These are phyloP conservation scores for Nepenthes gracilis DNA, from an alignment of 148 eudicot species.

Conservation along the genomic window DNA sequence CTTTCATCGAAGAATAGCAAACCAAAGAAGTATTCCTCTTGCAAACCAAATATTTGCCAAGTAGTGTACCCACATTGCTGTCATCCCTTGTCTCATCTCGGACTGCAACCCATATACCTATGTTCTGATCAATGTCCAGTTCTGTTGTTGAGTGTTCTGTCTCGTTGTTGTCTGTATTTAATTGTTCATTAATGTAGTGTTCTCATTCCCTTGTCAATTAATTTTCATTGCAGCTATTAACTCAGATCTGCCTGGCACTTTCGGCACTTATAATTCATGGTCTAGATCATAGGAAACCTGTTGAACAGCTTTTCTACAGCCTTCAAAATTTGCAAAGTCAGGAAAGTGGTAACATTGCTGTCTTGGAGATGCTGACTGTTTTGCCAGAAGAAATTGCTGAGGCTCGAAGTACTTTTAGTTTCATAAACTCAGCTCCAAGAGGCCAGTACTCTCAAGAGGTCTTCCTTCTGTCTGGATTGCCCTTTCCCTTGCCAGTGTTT, in stretches of 20 bases:
- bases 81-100: too few species aligned
- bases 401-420: constrained; percentile 54
- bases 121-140: not conserved
- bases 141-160: not conserved
- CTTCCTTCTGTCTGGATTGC: constrained; percentile 9
- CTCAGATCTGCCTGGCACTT: constrained; percentile 92
- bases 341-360: constrained; percentile 70
- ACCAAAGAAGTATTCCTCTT: too few species aligned
- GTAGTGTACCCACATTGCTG: too few species aligned
- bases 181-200: constrained; percentile 2
- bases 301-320: constrained; percentile 81
- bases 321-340: constrained; percentile 71
- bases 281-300: constrained; percentile 67
- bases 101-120: too few species aligned
- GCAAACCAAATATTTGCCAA: too few species aligned
- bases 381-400: constrained; percentile 88
- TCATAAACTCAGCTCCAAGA: constrained; percentile 46
- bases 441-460: constrained; percentile 81
- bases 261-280: constrained; percentile 79
- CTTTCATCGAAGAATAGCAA: too few species aligned
- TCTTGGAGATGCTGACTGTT: constrained; percentile 84
- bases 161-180: not conserved
- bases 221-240: constrained; percentile 64
- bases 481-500: constrained; percentile 6
- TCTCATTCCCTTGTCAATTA: constrained; percentile 2